Evolutionary conservation across 306 rosid genomes (phyloP).

Genomic region (Quercus gilva): DNA sequence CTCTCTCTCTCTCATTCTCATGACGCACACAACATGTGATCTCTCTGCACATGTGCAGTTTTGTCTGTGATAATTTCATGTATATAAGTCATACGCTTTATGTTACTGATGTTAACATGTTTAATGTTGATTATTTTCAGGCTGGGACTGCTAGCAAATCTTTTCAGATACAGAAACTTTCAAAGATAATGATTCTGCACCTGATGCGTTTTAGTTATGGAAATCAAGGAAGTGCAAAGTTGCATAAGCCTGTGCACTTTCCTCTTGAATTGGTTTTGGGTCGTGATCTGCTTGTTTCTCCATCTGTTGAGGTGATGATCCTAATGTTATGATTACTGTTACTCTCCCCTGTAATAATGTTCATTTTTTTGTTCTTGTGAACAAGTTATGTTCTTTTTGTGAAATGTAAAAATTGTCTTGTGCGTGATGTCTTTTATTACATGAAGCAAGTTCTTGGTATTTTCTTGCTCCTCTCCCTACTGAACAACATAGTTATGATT

Average conservation of each 20-base stretch:
- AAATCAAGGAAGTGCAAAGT: constrained; percentile 95
- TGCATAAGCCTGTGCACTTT: constrained; percentile 81
- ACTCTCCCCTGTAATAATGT: neutral
- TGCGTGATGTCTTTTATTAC: neutral
- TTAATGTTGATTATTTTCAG: constrained; percentile 38
- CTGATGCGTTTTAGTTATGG: constrained; percentile 93
- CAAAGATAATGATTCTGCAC: constrained; percentile 91
- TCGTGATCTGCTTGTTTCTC: constrained; percentile 71
- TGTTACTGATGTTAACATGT: constrained; percentile 5
- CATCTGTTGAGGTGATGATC: constrained; percentile 57
- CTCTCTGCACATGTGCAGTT: neutral
- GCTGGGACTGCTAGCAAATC: constrained; percentile 82
- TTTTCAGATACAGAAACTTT: constrained; percentile 63
- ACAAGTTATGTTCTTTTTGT: neutral
- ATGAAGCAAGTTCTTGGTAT: neutral
- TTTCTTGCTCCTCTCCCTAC: neutral
- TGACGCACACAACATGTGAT: neutral
- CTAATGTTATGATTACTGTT: neutral
- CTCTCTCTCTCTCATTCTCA: neutral
- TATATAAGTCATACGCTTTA: constrained; percentile 1
- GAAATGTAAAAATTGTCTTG: neutral
- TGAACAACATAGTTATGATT: neutral
- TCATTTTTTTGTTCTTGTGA: neutral
- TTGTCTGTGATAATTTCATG: constrained; percentile 1
- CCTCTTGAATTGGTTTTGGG: constrained; percentile 75